phyloP scores from a whole-genome alignment of 2,329 filamentous ascomycete species.

The Neopestalotiopsis sp. region DNA sequence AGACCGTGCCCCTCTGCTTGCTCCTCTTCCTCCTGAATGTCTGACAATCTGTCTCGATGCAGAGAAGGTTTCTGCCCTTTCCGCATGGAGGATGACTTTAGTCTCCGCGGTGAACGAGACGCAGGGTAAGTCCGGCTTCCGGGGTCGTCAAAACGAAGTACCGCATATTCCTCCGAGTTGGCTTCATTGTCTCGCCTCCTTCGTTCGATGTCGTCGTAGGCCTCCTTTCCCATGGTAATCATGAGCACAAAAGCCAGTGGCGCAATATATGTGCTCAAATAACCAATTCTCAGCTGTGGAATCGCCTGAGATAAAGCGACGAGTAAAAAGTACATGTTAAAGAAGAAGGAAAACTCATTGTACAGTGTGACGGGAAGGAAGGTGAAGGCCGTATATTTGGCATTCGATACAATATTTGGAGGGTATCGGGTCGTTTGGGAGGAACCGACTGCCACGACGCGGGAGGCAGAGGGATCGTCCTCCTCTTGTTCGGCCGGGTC shows the following conservation, averaged over 20 bases:
- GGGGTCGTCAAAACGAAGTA: constrained; percentile 73
- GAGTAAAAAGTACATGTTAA: constrained; percentile 98
- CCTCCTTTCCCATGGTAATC: constrained; percentile 95
- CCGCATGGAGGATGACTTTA: constrained; percentile 50
- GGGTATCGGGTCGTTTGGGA: constrained; percentile 78
- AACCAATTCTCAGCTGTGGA: constrained; percentile 87
- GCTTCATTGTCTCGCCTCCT: constrained; percentile 89
- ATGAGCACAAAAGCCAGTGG: constrained; percentile 89
- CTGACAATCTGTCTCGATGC: constrained; percentile 55
- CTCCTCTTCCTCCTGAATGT: constrained; percentile 74
- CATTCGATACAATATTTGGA: constrained; percentile 91
- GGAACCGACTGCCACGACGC: constrained; percentile 77
- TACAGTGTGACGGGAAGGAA: constrained; percentile 95
- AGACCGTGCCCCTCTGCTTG: constrained; percentile 48
- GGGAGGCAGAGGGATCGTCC: constrained; percentile 71
- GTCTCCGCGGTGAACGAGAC: constrained; percentile 44
- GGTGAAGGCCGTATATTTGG: constrained; percentile 94
- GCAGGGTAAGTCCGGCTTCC: constrained; percentile 37
- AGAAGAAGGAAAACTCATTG: constrained; percentile 99
- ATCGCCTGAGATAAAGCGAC: constrained; percentile 95
- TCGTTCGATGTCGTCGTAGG: constrained; percentile 87
- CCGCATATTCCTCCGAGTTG: constrained; percentile 87
- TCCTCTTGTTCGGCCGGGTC: constrained; percentile 55
- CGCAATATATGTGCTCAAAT: constrained; percentile 91
- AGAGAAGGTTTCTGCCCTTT: constrained; percentile 43